A percentile compares a stretch with the other conserved stretches of the same genome.
phyloP scores from a whole-genome alignment of 2,329 filamentous ascomycete genomes.

The Daldinia sp. region DNA sequence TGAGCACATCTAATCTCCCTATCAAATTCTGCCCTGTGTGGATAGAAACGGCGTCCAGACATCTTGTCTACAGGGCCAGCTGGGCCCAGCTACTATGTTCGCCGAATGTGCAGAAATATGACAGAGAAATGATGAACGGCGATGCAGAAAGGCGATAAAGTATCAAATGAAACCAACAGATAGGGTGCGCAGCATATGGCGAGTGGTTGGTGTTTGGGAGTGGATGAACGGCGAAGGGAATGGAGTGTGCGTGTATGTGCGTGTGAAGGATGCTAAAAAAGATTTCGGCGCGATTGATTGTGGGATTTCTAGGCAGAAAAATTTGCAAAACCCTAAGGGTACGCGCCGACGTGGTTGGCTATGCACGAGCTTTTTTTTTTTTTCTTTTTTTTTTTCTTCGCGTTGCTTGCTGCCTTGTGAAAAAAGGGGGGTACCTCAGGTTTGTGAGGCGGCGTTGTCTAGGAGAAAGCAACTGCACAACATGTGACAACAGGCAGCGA shows the following conservation, averaged over 20 bases:
- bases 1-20: background rate
- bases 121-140: background rate
- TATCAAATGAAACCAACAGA: background rate
- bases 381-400: no score
- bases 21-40: background rate
- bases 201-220: background rate
- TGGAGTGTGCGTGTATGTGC: background rate
- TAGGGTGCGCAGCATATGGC: background rate
- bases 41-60: background rate
- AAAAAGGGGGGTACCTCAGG: background rate
- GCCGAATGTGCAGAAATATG: background rate
- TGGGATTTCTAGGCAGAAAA: background rate
- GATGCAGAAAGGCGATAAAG: background rate
- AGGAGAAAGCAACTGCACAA: background rate
- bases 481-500: background rate
- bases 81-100: background rate
- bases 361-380: background rate
- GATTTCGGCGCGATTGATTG: background rate
- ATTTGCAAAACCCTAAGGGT: background rate
- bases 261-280: background rate
- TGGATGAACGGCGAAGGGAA: background rate
- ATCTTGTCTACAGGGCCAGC: background rate
- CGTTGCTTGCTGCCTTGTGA: background rate
- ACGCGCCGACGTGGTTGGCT: background rate
- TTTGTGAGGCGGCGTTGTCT: background rate